Conservation (phyloP, 2,329 filamentous ascomycete genomes). For the Elsinoe arachidis region DNA sequence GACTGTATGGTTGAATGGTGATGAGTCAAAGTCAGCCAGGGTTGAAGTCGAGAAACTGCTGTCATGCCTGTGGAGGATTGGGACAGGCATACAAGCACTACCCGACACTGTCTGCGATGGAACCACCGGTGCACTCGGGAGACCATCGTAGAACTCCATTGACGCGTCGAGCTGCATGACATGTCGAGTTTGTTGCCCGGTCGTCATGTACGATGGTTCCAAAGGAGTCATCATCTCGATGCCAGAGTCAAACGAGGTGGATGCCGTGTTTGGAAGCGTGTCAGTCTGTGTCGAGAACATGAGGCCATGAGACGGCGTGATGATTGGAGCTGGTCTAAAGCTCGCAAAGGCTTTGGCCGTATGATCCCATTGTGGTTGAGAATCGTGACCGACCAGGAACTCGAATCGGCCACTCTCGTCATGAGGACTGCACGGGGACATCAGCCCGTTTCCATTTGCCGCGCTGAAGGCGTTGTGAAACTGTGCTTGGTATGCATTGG, state of each 20-base stretch:
- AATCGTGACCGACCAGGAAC: neutral
- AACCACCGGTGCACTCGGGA: neutral
- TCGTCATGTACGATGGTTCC: conserved; percentile 52
- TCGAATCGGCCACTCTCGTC: neutral
- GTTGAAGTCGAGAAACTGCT: neutral
- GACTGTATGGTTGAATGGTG: neutral
- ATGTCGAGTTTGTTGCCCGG: conserved; percentile 17
- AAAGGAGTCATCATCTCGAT: conserved; percentile 53
- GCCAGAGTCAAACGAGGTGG: conserved; percentile 25
- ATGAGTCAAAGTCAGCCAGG: neutral
- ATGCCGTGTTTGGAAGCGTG: neutral
- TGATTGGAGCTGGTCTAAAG: neutral
- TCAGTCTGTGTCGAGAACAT: neutral
- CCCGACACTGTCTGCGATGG: neutral
- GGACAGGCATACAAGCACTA: neutral
- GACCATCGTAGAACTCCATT: neutral
- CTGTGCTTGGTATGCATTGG: neutral
- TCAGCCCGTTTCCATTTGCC: neutral
- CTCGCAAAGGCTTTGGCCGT: neutral
- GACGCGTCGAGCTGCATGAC: neutral
- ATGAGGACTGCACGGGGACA: neutral
- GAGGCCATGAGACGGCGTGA: neutral
- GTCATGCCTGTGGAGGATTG: neutral
- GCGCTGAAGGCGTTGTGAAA: neutral
- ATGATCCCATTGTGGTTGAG: neutral